Conservation (phyloP, 805 yeast species). For the Kluyveromyces siamensis region DNA sequence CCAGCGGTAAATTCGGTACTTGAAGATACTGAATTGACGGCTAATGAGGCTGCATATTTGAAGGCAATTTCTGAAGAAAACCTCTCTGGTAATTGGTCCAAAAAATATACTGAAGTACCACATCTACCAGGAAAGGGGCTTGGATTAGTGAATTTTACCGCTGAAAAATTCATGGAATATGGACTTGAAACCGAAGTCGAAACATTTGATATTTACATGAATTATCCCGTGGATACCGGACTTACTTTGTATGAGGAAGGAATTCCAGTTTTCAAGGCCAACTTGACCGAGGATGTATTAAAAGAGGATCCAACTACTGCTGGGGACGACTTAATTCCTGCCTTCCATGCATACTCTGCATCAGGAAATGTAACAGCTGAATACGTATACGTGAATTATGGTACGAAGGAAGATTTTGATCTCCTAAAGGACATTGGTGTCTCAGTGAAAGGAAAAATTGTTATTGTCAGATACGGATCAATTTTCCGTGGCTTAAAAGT, state of each 20-base stretch:
- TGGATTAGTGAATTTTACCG: constrained; percentile 49
- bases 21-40: not conserved
- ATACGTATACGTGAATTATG: constrained; percentile 61
- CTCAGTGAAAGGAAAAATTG: constrained; percentile 48
- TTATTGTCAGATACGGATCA: constrained; percentile 56
- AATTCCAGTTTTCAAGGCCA: constrained; percentile 37
- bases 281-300: constrained; percentile 43
- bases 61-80: constrained; percentile 21
- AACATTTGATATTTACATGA: constrained; percentile 51
- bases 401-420: constrained; percentile 52
- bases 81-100: constrained; percentile 44
- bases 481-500: constrained; percentile 69
- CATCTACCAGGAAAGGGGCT: constrained; percentile 51
- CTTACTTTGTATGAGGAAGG: constrained; percentile 33
- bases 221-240: constrained; percentile 50
- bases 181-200: constrained; percentile 49
- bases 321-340: constrained; percentile 45
- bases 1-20: too few species aligned
- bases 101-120: constrained; percentile 41
- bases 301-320: constrained; percentile 39
- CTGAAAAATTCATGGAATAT: constrained; percentile 45
- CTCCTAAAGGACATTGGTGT: constrained; percentile 39
- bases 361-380: constrained; percentile 64
- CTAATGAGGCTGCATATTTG: constrained; percentile 13
- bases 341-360: constrained; percentile 71